These are phyloP conservation scores for Fusarium solani-melongenae DNA, from an alignment of 2,329 filamentous ascomycete genomes.

Conservation along the genomic window DNA sequence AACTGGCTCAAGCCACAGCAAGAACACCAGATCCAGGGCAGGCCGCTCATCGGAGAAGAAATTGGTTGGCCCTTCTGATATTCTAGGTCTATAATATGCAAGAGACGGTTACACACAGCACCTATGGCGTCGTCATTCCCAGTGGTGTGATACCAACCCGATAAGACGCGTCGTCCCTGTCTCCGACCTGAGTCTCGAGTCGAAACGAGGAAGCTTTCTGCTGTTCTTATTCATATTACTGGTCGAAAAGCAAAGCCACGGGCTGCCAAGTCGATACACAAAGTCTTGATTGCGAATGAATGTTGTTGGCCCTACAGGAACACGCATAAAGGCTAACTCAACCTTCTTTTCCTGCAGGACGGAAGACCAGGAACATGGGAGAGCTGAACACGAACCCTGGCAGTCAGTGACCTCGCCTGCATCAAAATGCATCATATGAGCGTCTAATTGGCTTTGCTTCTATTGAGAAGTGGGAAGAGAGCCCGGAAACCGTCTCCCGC, in stretches of 20 bases:
- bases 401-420: constrained; percentile 13
- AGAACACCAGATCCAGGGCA: constrained; percentile 11
- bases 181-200: constrained; percentile 19
- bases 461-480: not conserved
- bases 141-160: constrained; percentile 10
- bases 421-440: constrained; percentile 9
- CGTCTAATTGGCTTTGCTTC: not conserved
- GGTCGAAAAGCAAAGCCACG: not conserved
- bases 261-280: constrained; percentile 6
- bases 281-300: not conserved
- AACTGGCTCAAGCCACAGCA: not conserved
- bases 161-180: not conserved
- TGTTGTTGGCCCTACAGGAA: constrained; percentile 10
- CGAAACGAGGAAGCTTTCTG: not conserved
- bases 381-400: constrained; percentile 35
- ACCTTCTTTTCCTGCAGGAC: constrained; percentile 15
- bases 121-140: not conserved
- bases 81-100: constrained; percentile 2
- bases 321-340: not conserved
- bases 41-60: constrained; percentile 4
- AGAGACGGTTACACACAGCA: constrained; percentile 16
- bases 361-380: constrained; percentile 1
- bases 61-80: not conserved
- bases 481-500: not conserved
- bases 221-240: not conserved